These are phyloP conservation scores for Lipomyces orientalis DNA, from an alignment of 805 yeast species.

Conservation along the genomic window DNA sequence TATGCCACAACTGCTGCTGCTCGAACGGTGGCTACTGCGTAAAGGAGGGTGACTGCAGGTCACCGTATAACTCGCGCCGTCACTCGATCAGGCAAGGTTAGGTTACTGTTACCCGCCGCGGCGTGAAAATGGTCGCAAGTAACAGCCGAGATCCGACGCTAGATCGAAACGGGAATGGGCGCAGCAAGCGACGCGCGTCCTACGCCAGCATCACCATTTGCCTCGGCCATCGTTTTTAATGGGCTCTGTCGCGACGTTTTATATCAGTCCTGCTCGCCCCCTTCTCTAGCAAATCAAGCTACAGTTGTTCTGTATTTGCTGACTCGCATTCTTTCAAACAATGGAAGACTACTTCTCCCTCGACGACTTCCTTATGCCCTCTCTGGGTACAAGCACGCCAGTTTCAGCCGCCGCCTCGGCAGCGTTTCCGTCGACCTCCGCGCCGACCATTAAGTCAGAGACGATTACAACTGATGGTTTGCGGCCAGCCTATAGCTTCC, in stretches of 20 bases:
- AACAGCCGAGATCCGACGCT: background rate
- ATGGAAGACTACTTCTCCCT: slow-evolving; percentile 3
- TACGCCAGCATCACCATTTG: background rate
- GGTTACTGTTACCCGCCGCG: too few relatives aligned
- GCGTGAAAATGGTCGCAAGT: background rate
- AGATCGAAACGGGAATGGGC: slow-evolving; percentile 10
- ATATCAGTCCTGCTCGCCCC: background rate
- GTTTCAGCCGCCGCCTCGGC: background rate
- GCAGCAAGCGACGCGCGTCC: slow-evolving; percentile 21
- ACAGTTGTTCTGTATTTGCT: background rate
- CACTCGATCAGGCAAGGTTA: too few relatives aligned
- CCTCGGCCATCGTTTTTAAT: background rate
- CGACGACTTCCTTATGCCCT: slow-evolving; percentile 9
- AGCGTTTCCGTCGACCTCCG: background rate
- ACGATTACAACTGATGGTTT: background rate
- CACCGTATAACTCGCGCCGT: too few relatives aligned
- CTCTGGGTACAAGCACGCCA: background rate
- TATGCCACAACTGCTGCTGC: too few relatives aligned
- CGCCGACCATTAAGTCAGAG: background rate
- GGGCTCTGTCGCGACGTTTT: background rate
- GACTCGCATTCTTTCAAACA: background rate
- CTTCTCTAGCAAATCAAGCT: slow-evolving; percentile 9
- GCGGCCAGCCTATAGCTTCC: background rate
- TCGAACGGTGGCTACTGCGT: too few relatives aligned
- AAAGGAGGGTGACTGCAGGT: too few relatives aligned